phyloP scores from a whole-genome alignment of 805 yeast genomes.

The Cyberlindnera japonica region DNA sequence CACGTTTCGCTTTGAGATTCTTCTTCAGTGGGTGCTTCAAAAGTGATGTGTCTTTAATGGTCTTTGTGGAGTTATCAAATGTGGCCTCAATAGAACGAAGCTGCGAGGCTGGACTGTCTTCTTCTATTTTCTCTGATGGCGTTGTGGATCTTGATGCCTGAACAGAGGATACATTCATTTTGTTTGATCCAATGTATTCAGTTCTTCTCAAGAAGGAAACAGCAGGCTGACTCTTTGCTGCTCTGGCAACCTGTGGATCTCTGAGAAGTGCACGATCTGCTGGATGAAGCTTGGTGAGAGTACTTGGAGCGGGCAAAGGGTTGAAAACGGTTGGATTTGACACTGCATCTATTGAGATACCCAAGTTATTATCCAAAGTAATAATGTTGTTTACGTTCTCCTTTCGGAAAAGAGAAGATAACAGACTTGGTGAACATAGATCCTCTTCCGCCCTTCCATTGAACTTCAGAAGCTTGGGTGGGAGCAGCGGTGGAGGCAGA shows the following conservation, averaged over 20 bases:
- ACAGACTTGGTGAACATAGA: slow-evolving; percentile 49
- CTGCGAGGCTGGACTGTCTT: slow-evolving; percentile 57
- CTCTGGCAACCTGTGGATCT: slow-evolving; percentile 59
- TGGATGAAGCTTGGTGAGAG: slow-evolving; percentile 50
- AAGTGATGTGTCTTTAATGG: slow-evolving; percentile 38
- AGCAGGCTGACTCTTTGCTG: slow-evolving; percentile 36
- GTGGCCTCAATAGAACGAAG: slow-evolving; percentile 70
- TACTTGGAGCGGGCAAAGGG: slow-evolving; percentile 24
- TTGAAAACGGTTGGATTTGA: slow-evolving; percentile 66
- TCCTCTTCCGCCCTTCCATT: slow-evolving; percentile 36
- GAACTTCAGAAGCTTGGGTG: slow-evolving; percentile 76
- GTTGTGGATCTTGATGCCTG: slow-evolving; percentile 18
- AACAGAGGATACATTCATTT: not conserved
- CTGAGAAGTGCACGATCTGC: slow-evolving; percentile 70
- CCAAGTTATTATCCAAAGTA: slow-evolving; percentile 56
- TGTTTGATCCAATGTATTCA: slow-evolving; percentile 57
- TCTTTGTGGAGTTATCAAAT: slow-evolving; percentile 58
- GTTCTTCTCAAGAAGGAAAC: slow-evolving; percentile 90
- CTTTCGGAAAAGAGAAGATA: slow-evolving; percentile 64
- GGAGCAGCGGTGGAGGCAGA: slow-evolving; percentile 89
- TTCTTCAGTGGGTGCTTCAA: slow-evolving; percentile 79
- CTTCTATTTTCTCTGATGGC: slow-evolving; percentile 15
- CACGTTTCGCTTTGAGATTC: slow-evolving; percentile 64
- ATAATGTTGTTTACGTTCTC: slow-evolving; percentile 66
- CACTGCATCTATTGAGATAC: slow-evolving; percentile 74